phyloP scores from a whole-genome alignment of 2,329 filamentous ascomycete genomes.

The Nemania diffusa region DNA sequence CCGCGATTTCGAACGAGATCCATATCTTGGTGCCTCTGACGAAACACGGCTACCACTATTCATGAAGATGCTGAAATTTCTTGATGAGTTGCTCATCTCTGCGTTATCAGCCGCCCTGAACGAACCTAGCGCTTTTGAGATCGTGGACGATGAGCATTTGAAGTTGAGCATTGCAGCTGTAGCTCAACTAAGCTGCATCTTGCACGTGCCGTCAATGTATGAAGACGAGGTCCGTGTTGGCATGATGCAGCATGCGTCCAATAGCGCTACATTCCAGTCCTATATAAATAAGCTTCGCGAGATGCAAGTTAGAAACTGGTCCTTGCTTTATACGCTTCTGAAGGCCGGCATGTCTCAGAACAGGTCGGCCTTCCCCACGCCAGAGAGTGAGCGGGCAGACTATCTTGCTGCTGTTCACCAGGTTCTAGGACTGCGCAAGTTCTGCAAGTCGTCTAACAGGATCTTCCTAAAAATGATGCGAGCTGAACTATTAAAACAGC shows the following conservation, averaged over 20 bases:
- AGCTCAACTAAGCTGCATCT: slow-evolving; percentile 74
- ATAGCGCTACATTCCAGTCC: slow-evolving; percentile 64
- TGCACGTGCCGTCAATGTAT: slow-evolving; percentile 82
- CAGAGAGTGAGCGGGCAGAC: slow-evolving; percentile 78
- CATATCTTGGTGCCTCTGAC: slow-evolving; percentile 67
- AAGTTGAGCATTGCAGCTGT: slow-evolving; percentile 77
- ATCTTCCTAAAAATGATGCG: slow-evolving; percentile 91
- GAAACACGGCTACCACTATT: slow-evolving; percentile 76
- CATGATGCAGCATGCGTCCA: slow-evolving; percentile 69
- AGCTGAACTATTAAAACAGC: slow-evolving; percentile 80
- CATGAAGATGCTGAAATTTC: slow-evolving; percentile 79
- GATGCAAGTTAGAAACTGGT: slow-evolving; percentile 89
- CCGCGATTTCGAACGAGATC: slow-evolving; percentile 68
- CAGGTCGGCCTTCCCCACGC: slow-evolving; percentile 68
- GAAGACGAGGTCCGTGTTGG: slow-evolving; percentile 89
- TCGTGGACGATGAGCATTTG: slow-evolving; percentile 83
- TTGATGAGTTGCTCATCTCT: slow-evolving; percentile 80
- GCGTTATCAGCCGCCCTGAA: slow-evolving; percentile 76
- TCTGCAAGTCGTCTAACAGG: slow-evolving; percentile 86
- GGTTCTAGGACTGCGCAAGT: slow-evolving; percentile 82
- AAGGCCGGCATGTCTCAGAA: slow-evolving; percentile 79
- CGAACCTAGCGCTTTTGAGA: slow-evolving; percentile 78
- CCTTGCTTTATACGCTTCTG: slow-evolving; percentile 82
- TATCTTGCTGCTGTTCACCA: slow-evolving; percentile 85
- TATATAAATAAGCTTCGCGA: slow-evolving; percentile 81